phyloP scores from a whole-genome alignment of 2,329 filamentous ascomycete species.

The Pyrenophora teres region DNA sequence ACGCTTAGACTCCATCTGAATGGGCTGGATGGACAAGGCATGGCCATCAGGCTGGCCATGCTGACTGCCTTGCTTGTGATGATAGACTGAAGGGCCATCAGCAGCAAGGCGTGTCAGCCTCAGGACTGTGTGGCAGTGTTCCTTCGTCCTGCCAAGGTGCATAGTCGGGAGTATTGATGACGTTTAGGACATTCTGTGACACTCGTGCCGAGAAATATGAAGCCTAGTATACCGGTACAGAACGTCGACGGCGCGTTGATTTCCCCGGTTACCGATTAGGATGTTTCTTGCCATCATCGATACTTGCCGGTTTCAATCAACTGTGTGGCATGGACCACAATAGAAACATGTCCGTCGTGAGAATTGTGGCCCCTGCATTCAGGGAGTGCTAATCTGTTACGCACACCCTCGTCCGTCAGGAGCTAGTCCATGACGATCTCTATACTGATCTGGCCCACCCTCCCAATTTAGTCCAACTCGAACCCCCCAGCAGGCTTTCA shows the following conservation, averaged over 20 bases:
- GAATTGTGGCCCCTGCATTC: not conserved
- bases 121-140: not conserved
- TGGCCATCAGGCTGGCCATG: not conserved
- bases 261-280: not conserved
- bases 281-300: not conserved
- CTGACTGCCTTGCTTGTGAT: not conserved
- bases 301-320: not conserved
- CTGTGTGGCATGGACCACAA: not conserved
- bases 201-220: not conserved
- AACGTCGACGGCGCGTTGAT: conserved; percentile 1
- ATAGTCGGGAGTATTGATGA: not conserved
- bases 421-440: conserved; percentile 20
- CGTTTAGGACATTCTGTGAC: not conserved
- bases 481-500: conserved; percentile 24
- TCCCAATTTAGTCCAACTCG: conserved; percentile 15
- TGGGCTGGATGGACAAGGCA: not conserved
- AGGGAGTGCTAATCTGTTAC: conserved; percentile 8
- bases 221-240: not conserved
- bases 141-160: not conserved
- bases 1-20: conserved; percentile 11
- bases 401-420: not conserved
- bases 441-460: conserved; percentile 13
- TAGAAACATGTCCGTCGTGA: too few relatives aligned
- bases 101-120: not conserved
- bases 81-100: not conserved